phyloP scores from a whole-genome alignment of 2,329 filamentous ascomycete genomes.

The Ophiostoma sp. region DNA sequence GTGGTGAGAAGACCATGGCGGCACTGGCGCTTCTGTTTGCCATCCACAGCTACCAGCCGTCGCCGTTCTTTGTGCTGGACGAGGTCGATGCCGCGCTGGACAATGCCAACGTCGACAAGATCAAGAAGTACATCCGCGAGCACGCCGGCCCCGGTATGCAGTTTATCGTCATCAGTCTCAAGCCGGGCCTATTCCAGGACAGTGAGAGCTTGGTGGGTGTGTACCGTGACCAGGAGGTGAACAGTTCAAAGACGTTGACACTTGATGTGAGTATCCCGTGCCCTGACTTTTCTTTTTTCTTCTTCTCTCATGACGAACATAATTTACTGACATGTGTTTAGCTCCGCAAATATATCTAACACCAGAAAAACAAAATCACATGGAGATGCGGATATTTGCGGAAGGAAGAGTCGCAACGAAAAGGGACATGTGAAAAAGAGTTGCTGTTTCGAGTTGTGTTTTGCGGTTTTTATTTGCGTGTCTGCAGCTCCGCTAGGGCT shows the following conservation, averaged over 20 bases:
- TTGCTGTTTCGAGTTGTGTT: neutral
- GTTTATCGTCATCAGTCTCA: conserved; percentile 96
- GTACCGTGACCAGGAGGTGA: conserved; percentile 90
- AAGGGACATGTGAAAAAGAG: neutral
- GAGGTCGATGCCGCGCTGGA: conserved; percentile 98
- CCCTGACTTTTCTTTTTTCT: neutral
- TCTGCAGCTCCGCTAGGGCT: neutral
- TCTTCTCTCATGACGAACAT: neutral
- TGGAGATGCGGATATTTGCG: neutral
- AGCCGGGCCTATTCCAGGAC: conserved; percentile 93
- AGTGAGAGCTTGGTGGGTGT: conserved; percentile 95
- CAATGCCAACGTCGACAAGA: conserved; percentile 93
- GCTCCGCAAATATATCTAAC: conserved; percentile 28
- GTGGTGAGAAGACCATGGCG: conserved; percentile 98
- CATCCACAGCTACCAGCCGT: conserved; percentile 93
- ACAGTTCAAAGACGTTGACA: conserved; percentile 87
- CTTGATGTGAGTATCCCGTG: conserved; percentile 74
- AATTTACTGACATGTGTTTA: neutral
- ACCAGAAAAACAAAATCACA: neutral
- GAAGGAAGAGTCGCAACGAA: neutral
- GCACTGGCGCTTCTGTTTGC: conserved; percentile 95
- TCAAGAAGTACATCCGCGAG: conserved; percentile 93
- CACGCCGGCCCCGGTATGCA: conserved; percentile 97
- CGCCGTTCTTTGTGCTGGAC: conserved; percentile 95
- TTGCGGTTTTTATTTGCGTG: neutral